phyloP scores from a whole-genome alignment of 148 eudicot genomes.

The Vaccinium darrowii region DNA sequence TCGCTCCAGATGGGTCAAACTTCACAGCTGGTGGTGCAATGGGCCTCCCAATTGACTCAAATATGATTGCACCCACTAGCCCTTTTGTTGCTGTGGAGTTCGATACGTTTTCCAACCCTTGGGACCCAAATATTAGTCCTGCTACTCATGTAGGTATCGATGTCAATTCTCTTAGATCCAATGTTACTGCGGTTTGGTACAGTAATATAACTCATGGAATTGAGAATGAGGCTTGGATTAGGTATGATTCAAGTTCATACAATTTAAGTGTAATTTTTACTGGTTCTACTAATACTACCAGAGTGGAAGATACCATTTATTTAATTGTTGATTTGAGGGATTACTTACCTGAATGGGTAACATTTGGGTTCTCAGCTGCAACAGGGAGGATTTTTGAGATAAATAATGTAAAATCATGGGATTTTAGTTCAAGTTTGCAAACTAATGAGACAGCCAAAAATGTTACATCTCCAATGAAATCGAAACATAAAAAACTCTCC shows the following conservation, averaged over 20 bases:
- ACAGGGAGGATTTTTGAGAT: not conserved
- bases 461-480: not conserved
- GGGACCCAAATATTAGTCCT: not conserved
- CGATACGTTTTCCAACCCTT: not conserved
- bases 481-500: too few relatives aligned
- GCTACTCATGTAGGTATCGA: not conserved
- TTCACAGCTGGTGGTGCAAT: not conserved
- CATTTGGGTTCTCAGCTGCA: conserved; percentile 12
- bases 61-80: not conserved
- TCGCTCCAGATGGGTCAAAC: not conserved
- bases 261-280: conserved; percentile 2
- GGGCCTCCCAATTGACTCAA: not conserved
- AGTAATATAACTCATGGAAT: not conserved
- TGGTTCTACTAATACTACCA: not conserved
- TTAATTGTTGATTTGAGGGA: not conserved
- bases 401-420: conserved; percentile 14
- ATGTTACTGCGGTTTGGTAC: not conserved
- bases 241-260: not conserved
- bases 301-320: not conserved
- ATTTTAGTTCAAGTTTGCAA: conserved; percentile 17
- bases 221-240: conserved; percentile 1
- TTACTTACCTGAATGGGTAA: conserved; percentile 9
- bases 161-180: not conserved
- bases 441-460: not conserved
- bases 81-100: conserved; percentile 33